phyloP scores from a whole-genome alignment of 169 alveolate species.

The Plasmodium vinckei region DNA sequence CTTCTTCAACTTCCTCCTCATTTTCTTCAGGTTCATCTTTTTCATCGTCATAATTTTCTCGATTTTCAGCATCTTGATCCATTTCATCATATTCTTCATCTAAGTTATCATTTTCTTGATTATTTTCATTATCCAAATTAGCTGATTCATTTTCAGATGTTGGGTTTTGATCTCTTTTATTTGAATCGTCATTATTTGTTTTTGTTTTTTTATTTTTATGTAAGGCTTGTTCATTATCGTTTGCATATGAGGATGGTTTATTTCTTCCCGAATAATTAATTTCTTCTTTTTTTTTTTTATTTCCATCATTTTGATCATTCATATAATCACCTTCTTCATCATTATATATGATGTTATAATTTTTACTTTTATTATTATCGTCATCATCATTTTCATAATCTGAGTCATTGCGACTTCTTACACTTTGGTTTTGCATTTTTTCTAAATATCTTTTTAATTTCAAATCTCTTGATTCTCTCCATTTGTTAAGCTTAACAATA shows the following conservation, averaged over 20 bases:
- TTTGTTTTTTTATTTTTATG: too few relatives aligned
- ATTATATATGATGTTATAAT: not conserved
- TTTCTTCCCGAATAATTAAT: not conserved
- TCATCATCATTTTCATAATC: conserved; percentile 57
- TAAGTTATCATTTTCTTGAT: conserved; percentile 2
- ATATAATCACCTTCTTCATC: conserved; percentile 7
- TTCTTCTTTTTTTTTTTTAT: conserved; percentile 38
- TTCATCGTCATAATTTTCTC: not conserved
- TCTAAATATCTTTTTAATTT: conserved; percentile 50
- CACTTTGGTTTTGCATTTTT: conserved; percentile 1
- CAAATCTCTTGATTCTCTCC: conserved; percentile 79
- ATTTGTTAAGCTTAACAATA: conserved; percentile 77
- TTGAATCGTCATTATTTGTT: conserved; percentile 1
- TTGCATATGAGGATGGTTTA: too few relatives aligned
- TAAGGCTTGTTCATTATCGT: too few relatives aligned
- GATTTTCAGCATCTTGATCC: conserved; percentile 15
- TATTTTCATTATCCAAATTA: not conserved
- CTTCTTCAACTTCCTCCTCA: conserved; percentile 7
- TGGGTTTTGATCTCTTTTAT: too few relatives aligned
- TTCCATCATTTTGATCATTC: conserved; percentile 9
- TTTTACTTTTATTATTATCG: not conserved
- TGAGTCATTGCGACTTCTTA: conserved; percentile 26
- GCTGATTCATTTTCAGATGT: not conserved
- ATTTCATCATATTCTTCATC: conserved; percentile 10
- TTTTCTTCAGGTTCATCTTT: conserved; percentile 7